Evolutionary conservation across 1,284 basidiomycete genomes (phyloP), one percentile per base, ranked within the genome.

Genomic region (Polyporus tsugae): DNA sequence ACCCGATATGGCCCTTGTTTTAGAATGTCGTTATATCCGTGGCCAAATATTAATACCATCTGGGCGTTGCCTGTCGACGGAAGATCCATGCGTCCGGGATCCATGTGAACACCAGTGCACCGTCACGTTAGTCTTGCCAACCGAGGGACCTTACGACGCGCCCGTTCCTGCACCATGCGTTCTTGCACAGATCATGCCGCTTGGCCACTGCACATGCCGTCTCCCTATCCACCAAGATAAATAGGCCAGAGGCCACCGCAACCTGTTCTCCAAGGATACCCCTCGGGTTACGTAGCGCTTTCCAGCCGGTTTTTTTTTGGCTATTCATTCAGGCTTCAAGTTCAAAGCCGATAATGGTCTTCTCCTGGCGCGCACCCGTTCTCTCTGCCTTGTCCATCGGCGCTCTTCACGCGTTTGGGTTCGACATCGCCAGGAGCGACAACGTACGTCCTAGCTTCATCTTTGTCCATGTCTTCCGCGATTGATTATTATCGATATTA

Each of bases 341-440:
- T 60, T 39, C 39, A 41, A 41, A 39, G 38, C 22, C 15, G 11
- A 60, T 60, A 38, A 71, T 73, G 73, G n/a, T 60, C 25, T 70
- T 66, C 59, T 69, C 70, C 63, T 64, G 62, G 66, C 62, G 70
- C 58, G 57, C 63, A 38, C 60, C 74, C 33, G 66, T 69, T 46
- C 63, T 72, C 58, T 64, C 67, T 9, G 60, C 67, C 35, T 61
- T 74, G 4, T 63, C 72, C 33, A 52, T 69, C n/a, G 61, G 65
- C 4, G 61, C 71, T 6, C 65, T 69, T 33, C 72, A 61, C 1
- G 70, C 59, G 22, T 33, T 63, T 11, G 76, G 72, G 25, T 79
- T 75, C 62, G 76, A 78, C 60, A 72, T 64, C 53, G 70, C 73
- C 35, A 58, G 74, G n/a, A 71, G 71, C 36, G 77, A 79, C 62